phyloP scores from a whole-genome alignment of 768 basidiomycete species.

The Leccinum pellstonianum region DNA sequence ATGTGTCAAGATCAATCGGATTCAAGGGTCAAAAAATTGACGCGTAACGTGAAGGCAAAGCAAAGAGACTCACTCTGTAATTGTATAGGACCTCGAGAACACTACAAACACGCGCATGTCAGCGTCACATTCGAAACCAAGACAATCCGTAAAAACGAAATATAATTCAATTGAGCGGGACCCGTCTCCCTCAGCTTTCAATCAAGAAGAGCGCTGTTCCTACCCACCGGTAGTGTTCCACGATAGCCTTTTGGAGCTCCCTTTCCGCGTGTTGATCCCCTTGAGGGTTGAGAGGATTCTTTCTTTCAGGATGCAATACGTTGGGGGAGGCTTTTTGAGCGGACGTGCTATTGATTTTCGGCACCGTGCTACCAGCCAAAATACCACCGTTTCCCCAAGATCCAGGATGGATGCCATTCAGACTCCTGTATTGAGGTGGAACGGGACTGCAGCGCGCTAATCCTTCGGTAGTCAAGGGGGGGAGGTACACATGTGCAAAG shows the following conservation, averaged over 20 bases:
- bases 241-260: conserved; percentile 75
- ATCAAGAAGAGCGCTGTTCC: neutral
- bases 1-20: neutral
- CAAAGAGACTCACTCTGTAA: conserved; percentile 57
- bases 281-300: conserved; percentile 55
- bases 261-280: conserved; percentile 81
- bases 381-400: neutral
- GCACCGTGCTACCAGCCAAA: neutral
- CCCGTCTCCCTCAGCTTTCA: neutral
- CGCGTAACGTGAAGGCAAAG: neutral
- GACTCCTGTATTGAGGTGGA: neutral
- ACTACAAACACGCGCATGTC: conserved; percentile 35
- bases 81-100: conserved; percentile 79
- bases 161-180: neutral
- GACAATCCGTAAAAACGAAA: neutral
- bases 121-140: conserved; percentile 2
- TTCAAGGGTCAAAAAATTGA: neutral
- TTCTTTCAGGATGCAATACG: neutral
- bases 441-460: conserved; percentile 1
- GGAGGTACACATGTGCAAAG: neutral
- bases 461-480: neutral
- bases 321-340: neutral
- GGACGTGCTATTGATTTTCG: neutral
- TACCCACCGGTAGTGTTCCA: conserved; percentile 75
- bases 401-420: neutral